Conservation (phyloP, 2,329 filamentous ascomycete genomes). For the Bretziella fagacearum region DNA sequence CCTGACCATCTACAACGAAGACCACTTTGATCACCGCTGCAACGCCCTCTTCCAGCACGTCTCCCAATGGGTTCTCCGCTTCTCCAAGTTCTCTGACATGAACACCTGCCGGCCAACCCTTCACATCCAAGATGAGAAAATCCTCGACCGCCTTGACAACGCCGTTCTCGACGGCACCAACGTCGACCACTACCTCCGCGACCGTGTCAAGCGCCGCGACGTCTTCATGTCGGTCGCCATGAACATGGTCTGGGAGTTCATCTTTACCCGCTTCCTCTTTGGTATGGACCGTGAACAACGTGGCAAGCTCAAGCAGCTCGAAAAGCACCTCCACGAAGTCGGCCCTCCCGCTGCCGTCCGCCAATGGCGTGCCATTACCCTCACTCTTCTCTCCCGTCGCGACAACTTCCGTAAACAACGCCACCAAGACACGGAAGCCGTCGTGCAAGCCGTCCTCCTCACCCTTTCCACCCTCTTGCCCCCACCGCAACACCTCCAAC, state of each 20-base stretch:
- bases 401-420: constrained; percentile 68
- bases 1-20: constrained; percentile 67
- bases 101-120: constrained; percentile 66
- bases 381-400: constrained; percentile 71
- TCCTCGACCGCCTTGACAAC: constrained; percentile 87
- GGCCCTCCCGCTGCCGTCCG: constrained; percentile 79
- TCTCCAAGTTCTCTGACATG: constrained; percentile 94
- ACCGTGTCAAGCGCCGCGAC: constrained; percentile 76
- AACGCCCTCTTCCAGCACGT: constrained; percentile 91
- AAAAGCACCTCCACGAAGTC: constrained; percentile 79
- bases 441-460: constrained; percentile 71
- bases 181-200: constrained; percentile 71
- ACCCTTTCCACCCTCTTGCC: constrained; percentile 73
- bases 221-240: constrained; percentile 98
- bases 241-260: constrained; percentile 98
- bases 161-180: constrained; percentile 86
- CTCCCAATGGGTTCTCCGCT: constrained; percentile 93
- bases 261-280: constrained; percentile 95
- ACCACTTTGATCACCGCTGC: constrained; percentile 88
- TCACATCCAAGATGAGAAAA: constrained; percentile 80
- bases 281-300: constrained; percentile 97
- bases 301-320: constrained; percentile 89
- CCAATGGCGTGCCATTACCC: constrained; percentile 89
- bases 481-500: constrained; percentile 64
- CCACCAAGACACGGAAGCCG: constrained; percentile 79